A percentile compares a stretch with the other conserved stretches of the same genome.
Conservation (phyloP, 768 basidiomycete species). For the Russula foetens region DNA sequence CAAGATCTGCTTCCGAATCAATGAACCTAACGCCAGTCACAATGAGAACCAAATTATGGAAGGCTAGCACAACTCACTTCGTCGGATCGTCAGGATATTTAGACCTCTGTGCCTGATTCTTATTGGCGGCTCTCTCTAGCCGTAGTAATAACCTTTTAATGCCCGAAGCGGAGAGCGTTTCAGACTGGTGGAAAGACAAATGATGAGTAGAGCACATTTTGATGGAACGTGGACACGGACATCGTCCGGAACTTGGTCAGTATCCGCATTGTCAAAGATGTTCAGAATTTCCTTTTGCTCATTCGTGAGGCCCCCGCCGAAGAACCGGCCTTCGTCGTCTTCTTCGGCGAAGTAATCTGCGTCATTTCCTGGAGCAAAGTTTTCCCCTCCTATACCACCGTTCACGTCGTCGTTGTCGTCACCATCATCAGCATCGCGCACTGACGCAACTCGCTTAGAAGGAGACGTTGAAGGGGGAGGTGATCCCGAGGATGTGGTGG, state of each 20-base stretch:
- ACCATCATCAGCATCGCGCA: slow-evolving; percentile 60
- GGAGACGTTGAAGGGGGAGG: slow-evolving; percentile 20
- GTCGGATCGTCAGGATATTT: slow-evolving; percentile 90
- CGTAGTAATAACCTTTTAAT: slow-evolving; percentile 67
- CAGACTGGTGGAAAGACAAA: slow-evolving; percentile 34
- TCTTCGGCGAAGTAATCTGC: slow-evolving; percentile 88
- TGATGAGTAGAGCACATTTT: slow-evolving; percentile 8
- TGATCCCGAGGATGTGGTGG: background rate
- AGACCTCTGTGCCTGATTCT: slow-evolving; percentile 95
- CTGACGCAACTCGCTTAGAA: slow-evolving; percentile 38
- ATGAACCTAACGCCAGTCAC: slow-evolving; percentile 66
- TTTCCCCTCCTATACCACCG: slow-evolving; percentile 26
- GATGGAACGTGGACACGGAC: slow-evolving; percentile 36
- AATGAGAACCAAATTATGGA: slow-evolving; percentile 5
- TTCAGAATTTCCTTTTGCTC: slow-evolving; percentile 95
- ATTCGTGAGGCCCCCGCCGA: slow-evolving; percentile 84
- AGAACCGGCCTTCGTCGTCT: slow-evolving; percentile 88
- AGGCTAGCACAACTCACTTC: slow-evolving; percentile 44
- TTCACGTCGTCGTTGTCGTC: slow-evolving; percentile 37
- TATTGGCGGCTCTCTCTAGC: slow-evolving; percentile 85
- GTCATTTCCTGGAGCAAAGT: slow-evolving; percentile 80
- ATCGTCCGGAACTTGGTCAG: slow-evolving; percentile 55
- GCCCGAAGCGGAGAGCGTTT: slow-evolving; percentile 58
- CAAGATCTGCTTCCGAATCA: slow-evolving; percentile 95
- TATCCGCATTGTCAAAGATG: slow-evolving; percentile 77